Conservation (phyloP, 2,329 filamentous ascomycete genomes). For the Epichloe festucae region DNA sequence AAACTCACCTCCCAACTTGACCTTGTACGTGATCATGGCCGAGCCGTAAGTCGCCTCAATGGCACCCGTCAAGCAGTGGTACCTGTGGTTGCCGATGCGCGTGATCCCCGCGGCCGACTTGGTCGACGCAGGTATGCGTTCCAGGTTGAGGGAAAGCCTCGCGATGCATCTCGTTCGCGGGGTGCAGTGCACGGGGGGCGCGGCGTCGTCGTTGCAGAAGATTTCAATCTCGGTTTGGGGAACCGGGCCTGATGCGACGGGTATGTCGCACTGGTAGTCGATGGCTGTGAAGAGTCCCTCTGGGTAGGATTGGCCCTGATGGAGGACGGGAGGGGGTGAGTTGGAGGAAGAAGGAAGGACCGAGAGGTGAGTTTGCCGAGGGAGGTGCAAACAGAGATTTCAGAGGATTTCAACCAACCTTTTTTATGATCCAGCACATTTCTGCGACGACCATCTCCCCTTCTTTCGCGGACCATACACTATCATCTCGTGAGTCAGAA, state of each 20-base stretch:
- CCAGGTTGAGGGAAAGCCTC: conserved; percentile 22
- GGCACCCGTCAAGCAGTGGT: conserved; percentile 23
- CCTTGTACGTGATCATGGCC: conserved; percentile 24
- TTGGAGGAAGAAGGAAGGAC: too few relatives aligned
- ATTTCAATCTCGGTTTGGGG: conserved; percentile 27
- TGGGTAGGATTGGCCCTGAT: conserved; percentile 24
- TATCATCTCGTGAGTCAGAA: conserved; percentile 4
- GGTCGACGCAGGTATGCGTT: conserved; percentile 19
- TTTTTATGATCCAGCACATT: conserved; percentile 28
- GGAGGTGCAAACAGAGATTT: too few relatives aligned
- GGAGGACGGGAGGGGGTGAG: too few relatives aligned
- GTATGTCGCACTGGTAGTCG: conserved; percentile 26
- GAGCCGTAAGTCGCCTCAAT: conserved; percentile 26
- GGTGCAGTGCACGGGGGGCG: conserved; percentile 20
- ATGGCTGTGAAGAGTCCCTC: conserved; percentile 23
- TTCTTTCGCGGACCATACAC: conserved; percentile 26
- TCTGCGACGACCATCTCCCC: conserved; percentile 22
- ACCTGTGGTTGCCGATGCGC: conserved; percentile 23
- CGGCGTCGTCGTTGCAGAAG: conserved; percentile 20
- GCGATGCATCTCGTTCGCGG: conserved; percentile 19
- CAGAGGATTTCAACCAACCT: conserved; percentile 12
- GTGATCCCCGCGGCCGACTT: conserved; percentile 18
- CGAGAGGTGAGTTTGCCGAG: too few relatives aligned
- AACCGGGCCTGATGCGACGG: conserved; percentile 19
- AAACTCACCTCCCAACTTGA: conserved; percentile 23